Percentiles rank a stretch among this genome's conserved stretches.
Conservation (phyloP, 1,284 basidiomycete genomes). For the Farysia itapuensis region DNA sequence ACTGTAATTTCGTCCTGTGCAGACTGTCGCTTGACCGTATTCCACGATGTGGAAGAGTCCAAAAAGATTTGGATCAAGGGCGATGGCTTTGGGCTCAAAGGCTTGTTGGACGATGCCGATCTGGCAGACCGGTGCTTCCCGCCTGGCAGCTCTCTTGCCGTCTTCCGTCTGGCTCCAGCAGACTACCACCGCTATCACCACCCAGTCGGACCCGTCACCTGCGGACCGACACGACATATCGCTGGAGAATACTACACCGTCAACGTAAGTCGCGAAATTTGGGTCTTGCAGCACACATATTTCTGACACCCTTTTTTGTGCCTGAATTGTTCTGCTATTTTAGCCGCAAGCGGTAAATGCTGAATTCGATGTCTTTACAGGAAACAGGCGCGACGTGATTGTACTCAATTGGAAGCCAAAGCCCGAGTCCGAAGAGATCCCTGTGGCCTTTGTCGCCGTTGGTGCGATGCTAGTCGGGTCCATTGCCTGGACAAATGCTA, state of each 20-base stretch:
- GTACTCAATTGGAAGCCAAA: slow-evolving; percentile 38
- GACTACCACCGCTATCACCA: slow-evolving; percentile 96
- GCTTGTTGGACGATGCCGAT: slow-evolving; percentile 69
- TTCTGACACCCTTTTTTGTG: background rate
- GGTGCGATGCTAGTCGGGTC: slow-evolving; percentile 66
- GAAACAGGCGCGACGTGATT: slow-evolving; percentile 41
- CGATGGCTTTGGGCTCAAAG: slow-evolving; percentile 79
- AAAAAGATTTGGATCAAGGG: slow-evolving; percentile 96
- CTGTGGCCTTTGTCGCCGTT: slow-evolving; percentile 48
- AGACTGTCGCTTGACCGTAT: slow-evolving; percentile 91
- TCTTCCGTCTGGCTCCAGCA: slow-evolving; percentile 77
- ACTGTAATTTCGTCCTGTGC: slow-evolving; percentile 80
- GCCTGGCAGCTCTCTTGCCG: slow-evolving; percentile 63
- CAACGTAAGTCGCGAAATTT: slow-evolving; percentile 66
- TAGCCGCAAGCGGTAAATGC: slow-evolving; percentile 50
- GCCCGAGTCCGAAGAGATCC: slow-evolving; percentile 4
- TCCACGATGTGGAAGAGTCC: slow-evolving; percentile 79
- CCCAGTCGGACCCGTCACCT: slow-evolving; percentile 74
- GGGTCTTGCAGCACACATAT: slow-evolving; percentile 1
- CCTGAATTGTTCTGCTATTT: background rate
- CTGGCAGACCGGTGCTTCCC: slow-evolving; percentile 61
- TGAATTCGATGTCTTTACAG: slow-evolving; percentile 52
- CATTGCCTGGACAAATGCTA: slow-evolving; percentile 74
- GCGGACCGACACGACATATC: slow-evolving; percentile 64
- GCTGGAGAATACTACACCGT: slow-evolving; percentile 57